A percentile compares a stretch with the other conserved stretches of the same genome.
Conservation (phyloP, 768 basidiomycete genomes). For the Calocybe gangraenosa region DNA sequence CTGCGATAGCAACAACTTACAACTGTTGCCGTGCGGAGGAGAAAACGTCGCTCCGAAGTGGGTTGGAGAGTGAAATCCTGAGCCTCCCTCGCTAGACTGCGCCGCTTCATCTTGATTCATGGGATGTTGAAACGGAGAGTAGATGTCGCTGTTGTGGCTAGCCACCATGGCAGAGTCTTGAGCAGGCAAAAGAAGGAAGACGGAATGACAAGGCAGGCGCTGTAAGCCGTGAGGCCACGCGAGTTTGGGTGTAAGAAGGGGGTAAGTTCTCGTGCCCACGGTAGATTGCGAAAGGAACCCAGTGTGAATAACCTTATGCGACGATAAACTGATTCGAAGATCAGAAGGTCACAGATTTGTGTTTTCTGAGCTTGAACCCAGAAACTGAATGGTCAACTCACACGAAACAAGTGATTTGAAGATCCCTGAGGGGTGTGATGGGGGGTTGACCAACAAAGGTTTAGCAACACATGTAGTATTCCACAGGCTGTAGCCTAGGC, state of each 20-base stretch:
- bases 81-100: slow-evolving; percentile 73
- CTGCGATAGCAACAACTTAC: slow-evolving; percentile 51
- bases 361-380: slow-evolving; percentile 7
- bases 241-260: slow-evolving; percentile 36
- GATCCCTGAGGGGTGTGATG: slow-evolving; percentile 5
- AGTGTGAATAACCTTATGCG: slow-evolving; percentile 28
- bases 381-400: slow-evolving; percentile 3
- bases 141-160: slow-evolving; percentile 50
- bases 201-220: slow-evolving; percentile 15
- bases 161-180: slow-evolving; percentile 46
- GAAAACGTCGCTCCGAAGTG: slow-evolving; percentile 44
- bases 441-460: background rate
- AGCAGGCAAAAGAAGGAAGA: slow-evolving; percentile 25
- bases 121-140: slow-evolving; percentile 48
- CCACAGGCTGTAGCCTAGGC: background rate
- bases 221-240: slow-evolving; percentile 39
- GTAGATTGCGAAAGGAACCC: slow-evolving; percentile 22
- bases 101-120: slow-evolving; percentile 60
- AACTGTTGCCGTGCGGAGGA: slow-evolving; percentile 45
- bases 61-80: slow-evolving; percentile 70
- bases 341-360: slow-evolving; percentile 31
- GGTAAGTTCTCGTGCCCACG: slow-evolving; percentile 42
- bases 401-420: slow-evolving; percentile 6
- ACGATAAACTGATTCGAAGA: slow-evolving; percentile 28
- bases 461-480: slow-evolving; percentile 1